Evolutionary conservation across 2,329 filamentous ascomycete genomes (phyloP).

Genomic region (Ophiostoma fasciatum): DNA sequence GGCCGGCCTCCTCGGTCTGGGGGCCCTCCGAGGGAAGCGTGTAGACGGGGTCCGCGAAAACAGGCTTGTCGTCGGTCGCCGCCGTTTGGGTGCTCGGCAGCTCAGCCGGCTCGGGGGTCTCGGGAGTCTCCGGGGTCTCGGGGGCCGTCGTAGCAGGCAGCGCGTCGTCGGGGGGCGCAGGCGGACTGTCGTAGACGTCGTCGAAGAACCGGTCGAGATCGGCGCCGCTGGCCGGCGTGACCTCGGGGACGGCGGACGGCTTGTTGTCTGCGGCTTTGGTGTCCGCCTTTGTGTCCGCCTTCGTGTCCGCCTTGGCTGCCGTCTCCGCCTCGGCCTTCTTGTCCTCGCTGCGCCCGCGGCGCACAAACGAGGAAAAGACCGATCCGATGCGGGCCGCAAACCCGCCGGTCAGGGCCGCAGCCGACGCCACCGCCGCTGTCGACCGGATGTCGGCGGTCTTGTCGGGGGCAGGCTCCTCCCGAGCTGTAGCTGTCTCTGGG

Average conservation of each 20-base stretch:
- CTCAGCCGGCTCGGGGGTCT: too few relatives aligned
- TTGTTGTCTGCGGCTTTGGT: background rate
- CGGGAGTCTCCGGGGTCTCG: too few relatives aligned
- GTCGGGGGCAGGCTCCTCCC: background rate
- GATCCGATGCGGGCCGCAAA: constrained; percentile 6
- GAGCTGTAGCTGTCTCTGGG: background rate
- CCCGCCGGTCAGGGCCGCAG: constrained; percentile 1
- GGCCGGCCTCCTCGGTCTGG: too few relatives aligned
- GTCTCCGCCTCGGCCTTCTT: background rate
- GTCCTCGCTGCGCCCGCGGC: constrained; percentile 2
- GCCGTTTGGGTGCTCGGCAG: too few relatives aligned
- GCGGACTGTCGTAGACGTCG: background rate
- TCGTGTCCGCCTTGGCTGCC: background rate
- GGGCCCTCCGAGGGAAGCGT: too few relatives aligned
- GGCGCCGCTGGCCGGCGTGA: constrained; percentile 1
- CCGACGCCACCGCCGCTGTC: too few relatives aligned
- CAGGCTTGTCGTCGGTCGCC: constrained; percentile 1
- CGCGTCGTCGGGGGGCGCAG: background rate
- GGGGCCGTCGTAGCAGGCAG: background rate
- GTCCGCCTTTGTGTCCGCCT: background rate
- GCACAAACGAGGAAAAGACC: constrained; percentile 5
- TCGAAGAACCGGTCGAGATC: constrained; percentile 6
- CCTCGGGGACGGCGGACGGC: background rate
- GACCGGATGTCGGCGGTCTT: too few relatives aligned
- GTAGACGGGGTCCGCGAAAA: background rate